Conservation (phyloP, 1,284 basidiomycete genomes). For the Porodaedalea pini region DNA sequence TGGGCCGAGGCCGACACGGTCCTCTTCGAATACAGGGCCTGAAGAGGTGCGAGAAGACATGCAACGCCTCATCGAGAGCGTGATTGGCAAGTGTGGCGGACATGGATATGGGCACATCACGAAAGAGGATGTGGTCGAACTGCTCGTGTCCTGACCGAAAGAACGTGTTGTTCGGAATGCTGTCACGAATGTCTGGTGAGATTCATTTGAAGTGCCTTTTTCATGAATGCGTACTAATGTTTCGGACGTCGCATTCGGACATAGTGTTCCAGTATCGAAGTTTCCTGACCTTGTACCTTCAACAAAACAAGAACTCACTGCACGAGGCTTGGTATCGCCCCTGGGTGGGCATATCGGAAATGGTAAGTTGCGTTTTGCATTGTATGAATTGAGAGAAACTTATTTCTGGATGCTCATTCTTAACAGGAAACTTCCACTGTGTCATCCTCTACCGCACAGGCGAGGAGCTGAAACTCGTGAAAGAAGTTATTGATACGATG, state of each 20-base stretch:
- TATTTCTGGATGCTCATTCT: constrained; percentile 26
- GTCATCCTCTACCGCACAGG: constrained; percentile 29
- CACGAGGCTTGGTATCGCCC: constrained; percentile 36
- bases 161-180: constrained; percentile 64
- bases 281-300: constrained; percentile 24
- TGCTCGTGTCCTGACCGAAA: constrained; percentile 86
- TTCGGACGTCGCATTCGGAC: constrained; percentile 26
- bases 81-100: constrained; percentile 65
- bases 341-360: constrained; percentile 49
- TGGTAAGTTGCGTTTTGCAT: constrained; percentile 52
- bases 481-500: constrained; percentile 31
- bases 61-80: constrained; percentile 51
- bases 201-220: constrained; percentile 34
- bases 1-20: constrained; percentile 73
- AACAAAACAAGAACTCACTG: constrained; percentile 41
- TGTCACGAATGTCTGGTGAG: constrained; percentile 91
- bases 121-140: constrained; percentile 67
- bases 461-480: constrained; percentile 31
- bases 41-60: constrained; percentile 59
- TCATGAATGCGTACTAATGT: constrained; percentile 33
- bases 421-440: constrained; percentile 29
- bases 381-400: constrained; percentile 56
- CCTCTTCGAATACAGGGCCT: constrained; percentile 85
- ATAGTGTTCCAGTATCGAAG: constrained; percentile 21
- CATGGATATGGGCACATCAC: constrained; percentile 68